These are phyloP conservation scores for Parathielavia hyrcaniae DNA, from an alignment of 495 filamentous ascomycete species.

Conservation along the genomic window DNA sequence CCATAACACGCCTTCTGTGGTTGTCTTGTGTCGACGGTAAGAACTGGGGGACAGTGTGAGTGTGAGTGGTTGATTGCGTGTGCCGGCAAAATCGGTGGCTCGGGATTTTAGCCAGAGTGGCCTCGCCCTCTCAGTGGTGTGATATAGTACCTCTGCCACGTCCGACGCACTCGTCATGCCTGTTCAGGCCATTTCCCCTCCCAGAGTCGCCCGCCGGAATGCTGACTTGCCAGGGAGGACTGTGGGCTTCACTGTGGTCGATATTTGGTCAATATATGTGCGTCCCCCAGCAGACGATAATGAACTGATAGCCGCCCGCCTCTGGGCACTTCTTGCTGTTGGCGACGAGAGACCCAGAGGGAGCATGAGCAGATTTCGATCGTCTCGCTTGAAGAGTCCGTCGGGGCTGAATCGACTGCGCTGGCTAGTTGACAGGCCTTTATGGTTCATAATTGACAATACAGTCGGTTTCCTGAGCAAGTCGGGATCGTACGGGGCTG, in stretches of 20 bases:
- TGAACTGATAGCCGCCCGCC: background rate
- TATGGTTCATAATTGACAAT: no score
- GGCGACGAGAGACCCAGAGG: background rate
- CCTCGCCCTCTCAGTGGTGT: conserved; percentile 24
- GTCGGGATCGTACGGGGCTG: no score
- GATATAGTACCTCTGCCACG: conserved; percentile 35
- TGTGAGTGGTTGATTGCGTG: conserved; percentile 22
- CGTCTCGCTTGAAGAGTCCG: no score
- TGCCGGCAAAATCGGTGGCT: conserved; percentile 30
- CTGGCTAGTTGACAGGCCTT: background rate
- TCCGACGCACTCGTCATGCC: conserved; percentile 26
- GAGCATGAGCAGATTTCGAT: background rate
- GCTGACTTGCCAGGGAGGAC: conserved; percentile 12
- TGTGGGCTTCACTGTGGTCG: conserved; percentile 14
- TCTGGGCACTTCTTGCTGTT: background rate
- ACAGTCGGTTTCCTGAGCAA: no score
- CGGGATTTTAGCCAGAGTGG: conserved; percentile 36
- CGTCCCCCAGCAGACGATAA: conserved; percentile 1
- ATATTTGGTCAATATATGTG: conserved; percentile 27
- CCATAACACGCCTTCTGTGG: conserved; percentile 23
- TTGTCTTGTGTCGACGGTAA: conserved; percentile 16
- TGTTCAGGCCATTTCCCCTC: conserved; percentile 17
- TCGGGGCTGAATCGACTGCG: background rate
- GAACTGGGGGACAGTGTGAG: conserved; percentile 15
- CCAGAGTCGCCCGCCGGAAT: conserved; percentile 9